phyloP scores from a whole-genome alignment of 768 basidiomycete species.

The Tephrocybe sp. region DNA sequence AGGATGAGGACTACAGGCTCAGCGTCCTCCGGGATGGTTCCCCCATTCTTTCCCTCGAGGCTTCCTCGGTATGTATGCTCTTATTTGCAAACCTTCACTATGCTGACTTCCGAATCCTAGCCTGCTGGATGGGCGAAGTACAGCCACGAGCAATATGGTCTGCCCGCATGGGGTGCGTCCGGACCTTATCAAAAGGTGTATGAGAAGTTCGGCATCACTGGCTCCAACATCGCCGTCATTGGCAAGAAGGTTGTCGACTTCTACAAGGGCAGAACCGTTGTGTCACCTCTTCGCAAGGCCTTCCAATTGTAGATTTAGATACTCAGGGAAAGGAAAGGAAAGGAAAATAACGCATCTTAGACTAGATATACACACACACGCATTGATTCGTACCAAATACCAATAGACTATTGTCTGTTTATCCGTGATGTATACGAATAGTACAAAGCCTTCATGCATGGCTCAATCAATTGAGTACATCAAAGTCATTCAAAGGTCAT shows the following conservation, averaged over 20 bases:
- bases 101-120: constrained; percentile 21
- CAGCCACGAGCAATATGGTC: constrained; percentile 86
- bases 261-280: constrained; percentile 78
- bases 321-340: background rate
- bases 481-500: too few relatives aligned
- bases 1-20: constrained; percentile 76
- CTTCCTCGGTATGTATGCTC: constrained; percentile 46
- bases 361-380: constrained; percentile 5
- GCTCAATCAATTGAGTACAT: too few relatives aligned
- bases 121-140: constrained; percentile 89
- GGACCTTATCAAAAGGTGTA: constrained; percentile 91
- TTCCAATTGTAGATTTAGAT: constrained; percentile 38
- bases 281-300: constrained; percentile 81
- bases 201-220: constrained; percentile 86
- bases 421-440: too few relatives aligned
- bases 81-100: constrained; percentile 8
- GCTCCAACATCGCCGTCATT: constrained; percentile 72
- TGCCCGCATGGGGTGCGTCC: constrained; percentile 81
- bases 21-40: constrained; percentile 87
- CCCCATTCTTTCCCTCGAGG: constrained; percentile 89
- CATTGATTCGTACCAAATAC: background rate
- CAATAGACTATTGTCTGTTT: background rate
- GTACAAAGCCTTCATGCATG: too few relatives aligned
- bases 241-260: constrained; percentile 86
- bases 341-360: constrained; percentile 6